Base-by-base conservation (phyloP, 768 basidiomycete genomes). In the Russula emetica region DNA sequence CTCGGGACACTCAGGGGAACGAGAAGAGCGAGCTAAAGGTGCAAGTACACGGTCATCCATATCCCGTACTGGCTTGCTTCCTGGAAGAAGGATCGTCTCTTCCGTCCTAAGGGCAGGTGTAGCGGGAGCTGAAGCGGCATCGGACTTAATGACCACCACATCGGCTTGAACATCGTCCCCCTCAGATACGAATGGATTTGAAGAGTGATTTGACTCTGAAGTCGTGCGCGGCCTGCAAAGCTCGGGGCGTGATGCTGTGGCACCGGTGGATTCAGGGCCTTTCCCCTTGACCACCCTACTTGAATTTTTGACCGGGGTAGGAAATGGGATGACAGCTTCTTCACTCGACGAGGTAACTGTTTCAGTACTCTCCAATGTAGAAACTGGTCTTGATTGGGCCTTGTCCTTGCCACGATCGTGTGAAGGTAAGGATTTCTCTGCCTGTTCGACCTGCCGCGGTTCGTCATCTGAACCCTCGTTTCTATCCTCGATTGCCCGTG, bases 381-480 rank as follows among this genome's bases (percentile, higher is more conserved):
- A 30, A 30, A n/a, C 30, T 14, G 18, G 14, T 16, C 42, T 45
- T 26, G 52, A 28, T 24, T 28, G 49, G 51, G 34, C 20, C 49
- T 56, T 57, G 11, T 55, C 45, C 58, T 58, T 32, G 30, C 49
- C 55, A 42, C 56, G 26, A 57, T 66, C 28, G 63, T 67, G 50
- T 50, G 69, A 36, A 40, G 60, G 53, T 10, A 42, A 20, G 36
- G 65, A 14, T 61, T 69, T 51, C 70, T 70, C 22, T 62, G 64
- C 57, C 70, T 70, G 57, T 42, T 62, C 59, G 30, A 49, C 26
- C 18, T 50, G 38, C 45, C 53, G 54, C 14, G 26, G 34, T 14
- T 52, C 64, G 20, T 52, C 57, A 3, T 56, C 45, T 7, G 51
- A 51, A 22, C 18, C 45, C 47, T 53, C 54, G 13, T 61, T 30